Conservation (phyloP, 495 filamentous ascomycete genomes). For the Ascodesmis nigricans region DNA sequence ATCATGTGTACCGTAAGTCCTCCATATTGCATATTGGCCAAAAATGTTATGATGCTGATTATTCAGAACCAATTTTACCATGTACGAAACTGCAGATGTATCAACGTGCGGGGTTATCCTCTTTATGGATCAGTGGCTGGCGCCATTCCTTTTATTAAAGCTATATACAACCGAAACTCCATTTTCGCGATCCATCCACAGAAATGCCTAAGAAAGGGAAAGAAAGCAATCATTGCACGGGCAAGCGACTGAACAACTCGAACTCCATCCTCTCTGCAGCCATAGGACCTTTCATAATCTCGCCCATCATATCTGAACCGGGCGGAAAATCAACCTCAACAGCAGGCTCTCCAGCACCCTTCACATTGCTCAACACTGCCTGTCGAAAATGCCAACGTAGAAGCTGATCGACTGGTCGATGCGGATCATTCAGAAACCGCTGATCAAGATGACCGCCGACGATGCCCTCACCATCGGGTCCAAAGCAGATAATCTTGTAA, state of each 20-base stretch:
- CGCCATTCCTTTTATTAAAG: too few species aligned
- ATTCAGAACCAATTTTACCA: too few species aligned
- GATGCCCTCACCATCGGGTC: slow-evolving; percentile 13
- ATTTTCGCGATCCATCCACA: too few species aligned
- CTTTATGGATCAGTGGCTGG: too few species aligned
- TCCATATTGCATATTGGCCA: too few species aligned
- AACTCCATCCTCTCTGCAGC: slow-evolving; percentile 23
- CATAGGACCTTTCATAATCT: slow-evolving; percentile 23
- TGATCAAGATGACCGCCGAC: slow-evolving; percentile 23
- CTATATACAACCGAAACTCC: too few species aligned
- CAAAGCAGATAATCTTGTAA: slow-evolving; percentile 24
- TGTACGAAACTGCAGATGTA: too few species aligned
- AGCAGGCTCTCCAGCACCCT: slow-evolving; percentile 23
- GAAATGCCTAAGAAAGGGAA: too few species aligned
- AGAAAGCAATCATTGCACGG: too few species aligned
- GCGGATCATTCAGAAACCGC: slow-evolving; percentile 21
- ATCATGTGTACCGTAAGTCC: too few species aligned
- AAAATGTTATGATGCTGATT: too few species aligned
- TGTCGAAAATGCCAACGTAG: slow-evolving; percentile 27
- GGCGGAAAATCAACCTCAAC: slow-evolving; percentile 27
- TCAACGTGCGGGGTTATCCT: too few species aligned
- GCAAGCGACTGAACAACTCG: slow-evolving; percentile 24
- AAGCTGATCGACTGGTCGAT: slow-evolving; percentile 22
- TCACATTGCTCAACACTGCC: slow-evolving; percentile 24
- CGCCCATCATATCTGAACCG: slow-evolving; percentile 24